phyloP scores from a whole-genome alignment of 208 protist genomes.

The Leishmania gerbilli region DNA sequence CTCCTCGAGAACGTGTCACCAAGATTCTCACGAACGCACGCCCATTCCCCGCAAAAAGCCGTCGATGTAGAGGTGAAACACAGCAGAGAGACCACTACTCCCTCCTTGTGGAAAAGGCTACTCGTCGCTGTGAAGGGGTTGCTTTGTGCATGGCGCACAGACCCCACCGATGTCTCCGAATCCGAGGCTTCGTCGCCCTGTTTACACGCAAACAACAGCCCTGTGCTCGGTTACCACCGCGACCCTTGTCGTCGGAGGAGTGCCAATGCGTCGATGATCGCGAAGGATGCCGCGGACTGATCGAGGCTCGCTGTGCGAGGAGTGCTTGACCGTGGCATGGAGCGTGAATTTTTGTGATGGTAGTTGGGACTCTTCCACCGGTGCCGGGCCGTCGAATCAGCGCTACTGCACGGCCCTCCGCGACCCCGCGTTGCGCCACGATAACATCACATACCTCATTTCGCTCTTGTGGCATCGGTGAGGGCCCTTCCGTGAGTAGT shows the following conservation, averaged over 20 bases:
- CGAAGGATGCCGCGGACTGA: background rate
- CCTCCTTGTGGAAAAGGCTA: background rate
- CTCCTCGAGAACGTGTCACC: background rate
- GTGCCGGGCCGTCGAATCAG: background rate
- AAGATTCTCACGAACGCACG: background rate
- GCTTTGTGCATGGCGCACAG: background rate
- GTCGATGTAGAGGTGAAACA: background rate
- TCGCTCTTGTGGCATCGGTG: background rate
- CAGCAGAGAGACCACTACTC: background rate
- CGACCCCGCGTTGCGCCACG: background rate
- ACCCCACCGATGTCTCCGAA: background rate
- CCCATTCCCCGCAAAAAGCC: too few relatives aligned
- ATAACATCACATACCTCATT: background rate
- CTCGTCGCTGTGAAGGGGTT: background rate
- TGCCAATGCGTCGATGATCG: background rate
- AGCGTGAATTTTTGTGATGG: background rate
- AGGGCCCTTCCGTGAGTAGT: background rate
- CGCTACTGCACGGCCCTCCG: background rate
- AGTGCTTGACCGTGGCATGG: background rate
- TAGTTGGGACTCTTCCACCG: background rate
- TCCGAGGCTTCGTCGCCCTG: background rate
- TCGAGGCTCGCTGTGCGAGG: background rate
- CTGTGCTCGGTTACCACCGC: background rate
- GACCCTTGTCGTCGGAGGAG: background rate
- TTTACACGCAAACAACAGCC: background rate